Evolutionary conservation across 805 yeast genomes (phyloP), one percentile per base, ranked within the genome.

Genomic region (Candida chauliodis): DNA sequence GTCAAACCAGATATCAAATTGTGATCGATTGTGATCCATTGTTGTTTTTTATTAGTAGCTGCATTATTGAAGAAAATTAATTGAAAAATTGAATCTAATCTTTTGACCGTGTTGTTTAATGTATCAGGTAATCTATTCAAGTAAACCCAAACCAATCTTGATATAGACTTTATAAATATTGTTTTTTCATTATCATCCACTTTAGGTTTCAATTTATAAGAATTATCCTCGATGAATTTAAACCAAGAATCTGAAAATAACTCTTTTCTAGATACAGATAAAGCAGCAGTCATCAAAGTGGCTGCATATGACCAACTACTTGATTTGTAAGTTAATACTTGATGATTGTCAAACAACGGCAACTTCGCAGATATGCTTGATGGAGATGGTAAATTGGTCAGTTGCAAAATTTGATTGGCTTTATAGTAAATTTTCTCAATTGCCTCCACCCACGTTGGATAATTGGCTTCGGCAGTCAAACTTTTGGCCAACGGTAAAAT

Each of bases 401-500:
- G 50, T 40, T 60, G 72, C 64, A 73, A 69, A 34, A 63, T 74
- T 40, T 55, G 58, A 28, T 69, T 71, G 11, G 73, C 66, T 40
- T 72, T 76, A 11, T 68, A 59, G 55, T 75, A 80, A 10, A 91
- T 77, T 14, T 69, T 63, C 16, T 75, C 74, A 38, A 88, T 76
- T 0, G 96, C 93, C 28, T 79, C 85, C 0, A 82, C 80, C 99
- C 99, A 93, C 1, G 84, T 79, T 3, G 99, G 99, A 56, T 91
- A 95, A 52, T 93, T 91, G 0, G 88, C 90, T 55, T 93, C 99
- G 0, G 96, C 98, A 0, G 96, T 87, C 22, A 90, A 70, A 1
- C 79, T 71, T 7, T 87, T 91, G 0, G 97, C 95, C 17, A 93
- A 58, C 0, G 97, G 95, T 28, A 88, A 63, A 2, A 93, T 61